phyloP scores from a whole-genome alignment of 441 rosid species.

The Mallotus japonicus region DNA sequence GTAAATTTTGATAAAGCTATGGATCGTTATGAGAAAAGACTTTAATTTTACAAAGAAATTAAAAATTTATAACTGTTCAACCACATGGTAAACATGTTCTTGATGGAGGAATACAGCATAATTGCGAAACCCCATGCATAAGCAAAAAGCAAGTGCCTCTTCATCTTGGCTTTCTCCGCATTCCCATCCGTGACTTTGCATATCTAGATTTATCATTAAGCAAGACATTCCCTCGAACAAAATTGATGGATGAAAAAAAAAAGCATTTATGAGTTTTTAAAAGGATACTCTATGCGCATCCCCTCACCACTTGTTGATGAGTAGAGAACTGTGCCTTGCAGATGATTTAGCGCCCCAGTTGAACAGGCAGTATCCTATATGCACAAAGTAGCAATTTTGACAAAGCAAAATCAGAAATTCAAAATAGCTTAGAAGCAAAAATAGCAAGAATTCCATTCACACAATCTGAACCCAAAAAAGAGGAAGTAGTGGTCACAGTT shows the following conservation, averaged over 20 bases:
- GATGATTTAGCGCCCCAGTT: conserved; percentile 61
- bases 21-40: neutral
- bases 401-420: neutral
- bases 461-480: neutral
- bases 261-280: neutral
- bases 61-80: neutral
- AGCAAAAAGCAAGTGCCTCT: neutral
- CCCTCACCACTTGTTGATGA: conserved; percentile 71
- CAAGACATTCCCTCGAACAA: conserved; percentile 16
- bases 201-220: conserved; percentile 53
- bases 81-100: neutral
- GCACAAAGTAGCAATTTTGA: neutral
- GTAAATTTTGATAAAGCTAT: no score
- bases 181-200: conserved; percentile 86
- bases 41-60: neutral
- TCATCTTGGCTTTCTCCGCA: conserved; percentile 61
- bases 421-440: neutral
- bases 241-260: neutral
- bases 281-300: conserved; percentile 90
- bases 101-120: neutral
- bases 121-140: neutral
- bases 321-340: conserved; percentile 71
- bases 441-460: neutral
- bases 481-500: neutral
- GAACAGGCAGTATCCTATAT: conserved; percentile 72